These are phyloP conservation scores for Dichotomocladium elegans DNA, from an alignment of 371 early-diverging fungal genomes.

Conservation along the genomic window DNA sequence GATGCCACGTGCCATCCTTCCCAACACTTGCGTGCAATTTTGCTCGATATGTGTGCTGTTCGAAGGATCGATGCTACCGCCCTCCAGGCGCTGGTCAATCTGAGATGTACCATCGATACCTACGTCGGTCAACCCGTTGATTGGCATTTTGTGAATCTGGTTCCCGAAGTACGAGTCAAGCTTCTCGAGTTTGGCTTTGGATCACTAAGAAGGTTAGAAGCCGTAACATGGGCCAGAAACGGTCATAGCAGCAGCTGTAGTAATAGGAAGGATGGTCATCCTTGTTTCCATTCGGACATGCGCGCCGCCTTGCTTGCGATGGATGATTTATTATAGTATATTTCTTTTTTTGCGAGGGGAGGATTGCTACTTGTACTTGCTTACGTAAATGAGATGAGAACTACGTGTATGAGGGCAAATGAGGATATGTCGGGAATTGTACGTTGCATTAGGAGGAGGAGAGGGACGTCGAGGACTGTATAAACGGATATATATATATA, in stretches of 20 bases:
- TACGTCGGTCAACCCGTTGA: conserved; percentile 16
- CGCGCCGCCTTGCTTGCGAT: background rate
- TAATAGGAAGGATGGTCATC: no score
- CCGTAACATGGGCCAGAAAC: background rate
- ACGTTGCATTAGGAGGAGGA: background rate
- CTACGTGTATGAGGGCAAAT: background rate
- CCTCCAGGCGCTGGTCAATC: conserved; percentile 57
- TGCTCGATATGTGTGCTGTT: conserved; percentile 73
- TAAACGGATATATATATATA: background rate
- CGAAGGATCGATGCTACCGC: conserved; percentile 72
- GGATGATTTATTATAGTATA: no score
- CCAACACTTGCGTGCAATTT: conserved; percentile 52
- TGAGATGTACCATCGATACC: conserved; percentile 32
- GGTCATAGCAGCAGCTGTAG: background rate
- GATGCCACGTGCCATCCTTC: conserved; percentile 24
- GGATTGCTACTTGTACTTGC: no score
- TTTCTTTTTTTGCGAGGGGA: no score
- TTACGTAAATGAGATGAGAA: no score
- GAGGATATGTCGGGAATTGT: background rate
- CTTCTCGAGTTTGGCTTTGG: conserved; percentile 11
- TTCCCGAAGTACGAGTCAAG: background rate
- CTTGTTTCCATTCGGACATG: background rate
- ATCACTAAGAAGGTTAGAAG: background rate
- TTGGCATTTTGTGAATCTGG: conserved; percentile 18
- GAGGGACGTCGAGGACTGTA: no score